A percentile compares a stretch with the other conserved stretches of the same genome.
Evolutionary conservation across 2,329 filamentous ascomycete genomes (phyloP).

Genomic region (Rhinocladiella similis): DNA sequence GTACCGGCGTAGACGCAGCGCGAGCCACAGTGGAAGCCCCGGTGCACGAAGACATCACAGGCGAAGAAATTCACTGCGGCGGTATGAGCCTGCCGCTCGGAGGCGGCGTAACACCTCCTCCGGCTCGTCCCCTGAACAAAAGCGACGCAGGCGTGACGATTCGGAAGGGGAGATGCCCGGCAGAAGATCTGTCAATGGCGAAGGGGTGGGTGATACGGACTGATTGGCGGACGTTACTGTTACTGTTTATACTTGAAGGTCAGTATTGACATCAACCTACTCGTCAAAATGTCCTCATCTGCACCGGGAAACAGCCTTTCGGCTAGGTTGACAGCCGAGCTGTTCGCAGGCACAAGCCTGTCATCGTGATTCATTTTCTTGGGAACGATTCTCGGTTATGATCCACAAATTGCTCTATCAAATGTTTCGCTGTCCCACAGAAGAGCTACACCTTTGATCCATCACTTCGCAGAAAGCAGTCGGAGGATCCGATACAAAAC

Average conservation of each 20-base stretch:
- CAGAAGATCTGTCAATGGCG: slow-evolving; percentile 7
- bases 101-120: slow-evolving; percentile 45
- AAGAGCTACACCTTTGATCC: neutral
- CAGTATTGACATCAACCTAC: neutral
- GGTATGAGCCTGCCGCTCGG: slow-evolving; percentile 45
- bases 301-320: too few species aligned
- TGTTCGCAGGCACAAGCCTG: too few species aligned
- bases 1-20: slow-evolving; percentile 35
- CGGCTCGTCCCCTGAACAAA: slow-evolving; percentile 43
- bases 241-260: neutral
- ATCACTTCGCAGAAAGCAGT: too few species aligned
- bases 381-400: too few species aligned
- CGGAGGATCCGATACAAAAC: too few species aligned
- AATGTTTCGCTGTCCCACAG: neutral
- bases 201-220: slow-evolving; percentile 33
- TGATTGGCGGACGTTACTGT: neutral
- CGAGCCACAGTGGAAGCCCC: slow-evolving; percentile 31
- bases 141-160: slow-evolving; percentile 41
- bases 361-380: too few species aligned
- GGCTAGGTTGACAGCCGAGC: too few species aligned
- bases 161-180: slow-evolving; percentile 15
- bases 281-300: too few species aligned
- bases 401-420: neutral
- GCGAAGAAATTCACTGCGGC: slow-evolving; percentile 46
- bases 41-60: slow-evolving; percentile 39